These are phyloP conservation scores for Austroboletus rostrupii DNA, from an alignment of 1,284 basidiomycete genomes.

Conservation along the genomic window DNA sequence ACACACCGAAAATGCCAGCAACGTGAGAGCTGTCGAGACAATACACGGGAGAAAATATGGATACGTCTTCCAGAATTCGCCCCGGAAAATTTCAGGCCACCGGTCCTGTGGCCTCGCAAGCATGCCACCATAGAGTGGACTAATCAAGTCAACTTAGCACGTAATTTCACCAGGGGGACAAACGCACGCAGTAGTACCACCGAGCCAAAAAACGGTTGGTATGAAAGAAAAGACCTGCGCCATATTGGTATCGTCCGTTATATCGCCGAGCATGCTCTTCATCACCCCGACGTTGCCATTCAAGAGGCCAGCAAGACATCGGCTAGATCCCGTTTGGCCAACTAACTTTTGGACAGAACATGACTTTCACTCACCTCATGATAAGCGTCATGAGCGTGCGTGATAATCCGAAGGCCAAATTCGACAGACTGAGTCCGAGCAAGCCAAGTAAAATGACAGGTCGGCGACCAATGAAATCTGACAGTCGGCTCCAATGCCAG, in stretches of 20 bases:
- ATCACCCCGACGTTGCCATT: conserved; percentile 31
- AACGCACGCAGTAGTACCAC: conserved; percentile 27
- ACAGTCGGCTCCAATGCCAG: conserved; percentile 69
- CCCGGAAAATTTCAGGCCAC: conserved; percentile 43
- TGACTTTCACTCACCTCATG: conserved; percentile 41
- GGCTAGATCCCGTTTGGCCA: conserved; percentile 15
- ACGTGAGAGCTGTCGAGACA: conserved; percentile 55
- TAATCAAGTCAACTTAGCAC: conserved; percentile 40
- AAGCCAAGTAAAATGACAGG: conserved; percentile 68
- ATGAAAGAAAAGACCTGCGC: conserved; percentile 27
- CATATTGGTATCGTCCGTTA: conserved; percentile 42
- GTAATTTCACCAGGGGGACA: conserved; percentile 26
- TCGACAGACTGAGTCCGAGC: conserved; percentile 61
- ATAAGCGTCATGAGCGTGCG: conserved; percentile 65
- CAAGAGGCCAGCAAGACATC: conserved; percentile 34
- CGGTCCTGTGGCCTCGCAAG: conserved; percentile 44
- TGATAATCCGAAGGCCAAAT: conserved; percentile 53
- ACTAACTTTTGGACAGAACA: no score
- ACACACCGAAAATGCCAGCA: conserved; percentile 52
- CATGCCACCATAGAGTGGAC: conserved; percentile 46
- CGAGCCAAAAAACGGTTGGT: conserved; percentile 24
- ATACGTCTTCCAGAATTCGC: conserved; percentile 46
- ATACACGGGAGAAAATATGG: conserved; percentile 56
- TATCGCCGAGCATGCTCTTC: conserved; percentile 41
- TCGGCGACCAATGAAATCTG: conserved; percentile 68